Evolutionary conservation across 2,329 filamentous ascomycete genomes (phyloP).

Genomic region (Xylaria sp.): DNA sequence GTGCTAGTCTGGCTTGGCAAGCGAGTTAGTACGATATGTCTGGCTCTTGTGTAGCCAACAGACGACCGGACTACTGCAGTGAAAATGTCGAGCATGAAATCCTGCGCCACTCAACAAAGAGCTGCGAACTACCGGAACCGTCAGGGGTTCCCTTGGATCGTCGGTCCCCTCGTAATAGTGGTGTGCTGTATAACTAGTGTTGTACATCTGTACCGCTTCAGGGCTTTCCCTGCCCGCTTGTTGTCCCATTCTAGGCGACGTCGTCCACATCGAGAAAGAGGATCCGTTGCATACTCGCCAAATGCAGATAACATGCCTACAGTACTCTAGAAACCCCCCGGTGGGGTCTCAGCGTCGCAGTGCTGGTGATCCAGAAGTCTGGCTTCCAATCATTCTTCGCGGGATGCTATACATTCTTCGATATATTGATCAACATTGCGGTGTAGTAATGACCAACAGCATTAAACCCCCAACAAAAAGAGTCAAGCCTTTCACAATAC

Average conservation of each 20-base stretch:
- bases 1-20: conserved; percentile 26
- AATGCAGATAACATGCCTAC: conserved; percentile 19
- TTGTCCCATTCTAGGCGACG: conserved; percentile 13
- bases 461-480: background rate
- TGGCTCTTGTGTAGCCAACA: conserved; percentile 7
- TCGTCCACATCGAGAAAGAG: conserved; percentile 25
- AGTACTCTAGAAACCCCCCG: background rate
- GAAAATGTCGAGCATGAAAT: conserved; percentile 30
- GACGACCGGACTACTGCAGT: conserved; percentile 17
- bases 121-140: conserved; percentile 21
- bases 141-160: conserved; percentile 4
- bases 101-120: conserved; percentile 2
- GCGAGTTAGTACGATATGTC: background rate
- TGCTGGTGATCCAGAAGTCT: conserved; percentile 2
- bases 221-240: background rate
- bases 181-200: background rate
- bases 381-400: background rate
- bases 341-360: conserved; percentile 8
- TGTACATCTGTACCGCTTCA: conserved; percentile 16
- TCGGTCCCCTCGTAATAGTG: background rate
- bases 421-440: background rate
- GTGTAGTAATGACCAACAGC: background rate
- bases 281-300: conserved; percentile 18
- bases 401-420: conserved; percentile 4
- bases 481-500: background rate